phyloP scores from a whole-genome alignment of 2,329 filamentous ascomycete genomes.

The Plenodomus tracheiphilus region DNA sequence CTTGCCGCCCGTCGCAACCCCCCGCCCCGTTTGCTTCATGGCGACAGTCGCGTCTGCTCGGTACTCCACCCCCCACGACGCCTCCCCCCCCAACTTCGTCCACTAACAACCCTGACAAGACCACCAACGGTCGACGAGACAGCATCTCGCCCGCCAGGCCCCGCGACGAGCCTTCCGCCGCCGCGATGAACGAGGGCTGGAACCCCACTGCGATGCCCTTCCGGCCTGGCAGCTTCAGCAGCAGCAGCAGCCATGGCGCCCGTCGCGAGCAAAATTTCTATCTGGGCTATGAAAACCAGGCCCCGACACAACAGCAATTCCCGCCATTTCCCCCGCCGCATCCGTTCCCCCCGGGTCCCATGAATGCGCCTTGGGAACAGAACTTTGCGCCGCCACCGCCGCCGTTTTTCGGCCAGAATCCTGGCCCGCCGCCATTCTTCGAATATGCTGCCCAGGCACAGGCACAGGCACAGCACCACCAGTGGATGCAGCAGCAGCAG shows the following conservation, averaged over 20 bases:
- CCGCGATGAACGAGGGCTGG: slow-evolving; percentile 25
- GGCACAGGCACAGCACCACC: slow-evolving; percentile 17
- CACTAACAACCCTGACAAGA: slow-evolving; percentile 30
- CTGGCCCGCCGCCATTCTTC: slow-evolving; percentile 8
- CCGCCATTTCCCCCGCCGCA: slow-evolving; percentile 8
- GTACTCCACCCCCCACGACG: slow-evolving; percentile 29
- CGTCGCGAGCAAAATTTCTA: slow-evolving; percentile 12
- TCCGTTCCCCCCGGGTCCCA: slow-evolving; percentile 6
- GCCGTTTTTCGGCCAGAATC: slow-evolving; percentile 10
- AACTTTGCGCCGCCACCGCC: slow-evolving; percentile 10
- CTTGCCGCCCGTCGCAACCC: slow-evolving; percentile 13
- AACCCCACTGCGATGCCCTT: slow-evolving; percentile 26
- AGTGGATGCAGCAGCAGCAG: slow-evolving; percentile 22
- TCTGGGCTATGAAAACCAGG: slow-evolving; percentile 12
- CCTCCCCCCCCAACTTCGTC: slow-evolving; percentile 23
- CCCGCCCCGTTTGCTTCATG: slow-evolving; percentile 27
- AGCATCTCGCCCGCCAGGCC: slow-evolving; percentile 13
- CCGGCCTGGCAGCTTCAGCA: slow-evolving; percentile 11
- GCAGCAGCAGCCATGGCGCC: background rate
- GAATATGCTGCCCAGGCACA: slow-evolving; percentile 17
- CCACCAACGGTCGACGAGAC: slow-evolving; percentile 25
- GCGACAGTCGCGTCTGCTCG: slow-evolving; percentile 26
- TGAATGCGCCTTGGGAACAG: slow-evolving; percentile 11
- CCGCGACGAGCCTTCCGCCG: slow-evolving; percentile 7
- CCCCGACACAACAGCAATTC: slow-evolving; percentile 6